Evolutionary conservation across 257 asterid genomes (phyloP), one percentile per base, ranked within the genome.

Genomic region (Solanum virginianum): DNA sequence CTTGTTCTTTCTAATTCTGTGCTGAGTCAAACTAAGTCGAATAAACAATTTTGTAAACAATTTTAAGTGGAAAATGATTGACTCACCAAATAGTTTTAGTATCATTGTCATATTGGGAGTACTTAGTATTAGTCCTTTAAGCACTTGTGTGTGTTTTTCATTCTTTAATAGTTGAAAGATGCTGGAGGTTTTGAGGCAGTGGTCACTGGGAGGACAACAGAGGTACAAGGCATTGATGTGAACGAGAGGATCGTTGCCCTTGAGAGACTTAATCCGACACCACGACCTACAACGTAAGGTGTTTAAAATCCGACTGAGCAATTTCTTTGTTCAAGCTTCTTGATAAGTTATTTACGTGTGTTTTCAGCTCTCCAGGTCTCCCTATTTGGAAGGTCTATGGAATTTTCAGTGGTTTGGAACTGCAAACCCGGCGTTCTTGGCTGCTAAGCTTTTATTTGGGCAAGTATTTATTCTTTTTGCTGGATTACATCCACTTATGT

Each of bases 281-380:
- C 98, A 84, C 90, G 97, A 83, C 99, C 98, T 60, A 94, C 99
- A 90, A 94, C 97, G 98, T 96, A 92, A 91, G 90, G 88, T 83
- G 86, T 86, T 87, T 87, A 63, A 51, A 15, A 85, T 87, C 87
- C 85, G 14, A 84, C 29, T 57, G 65, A 57, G 56, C 45, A 63
- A 56, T 72, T 24, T 85, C 57, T 55, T 49, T 75, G 72, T 66
- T 69, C 20, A 12, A 15, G 83, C 49, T 85, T 69, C 80, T 59
- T 32, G 32, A 41, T 57, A 14, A 18, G 84, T 47, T 75, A 49
- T 66, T 80, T 36, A 59, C 86, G 80, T 14, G 68, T 86, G 39
- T 77, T 89, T 90, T 87, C 88, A 65, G 82, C 87, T 87, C 16
- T 91, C 84, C 94, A 94, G 98, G 92, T 93, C 97, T 80, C 98